Evolutionary conservation across 2,329 filamentous ascomycete genomes (phyloP), one percentile per base, ranked within the genome.

Genomic region (Fusarium stilboides): DNA sequence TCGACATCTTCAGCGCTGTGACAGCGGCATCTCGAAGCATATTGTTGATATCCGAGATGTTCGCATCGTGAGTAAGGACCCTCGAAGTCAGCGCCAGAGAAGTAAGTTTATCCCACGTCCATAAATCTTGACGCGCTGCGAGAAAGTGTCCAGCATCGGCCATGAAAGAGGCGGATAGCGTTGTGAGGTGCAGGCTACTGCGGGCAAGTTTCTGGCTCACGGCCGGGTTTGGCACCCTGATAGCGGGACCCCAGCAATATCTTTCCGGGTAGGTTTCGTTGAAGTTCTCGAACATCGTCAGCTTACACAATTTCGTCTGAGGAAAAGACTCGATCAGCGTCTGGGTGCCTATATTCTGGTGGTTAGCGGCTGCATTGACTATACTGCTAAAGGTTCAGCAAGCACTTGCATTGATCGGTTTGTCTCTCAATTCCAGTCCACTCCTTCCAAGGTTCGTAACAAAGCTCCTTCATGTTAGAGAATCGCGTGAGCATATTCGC

Each of bases 381-480:
- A 46, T 56, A 57, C 40, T 64, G 43, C 37, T 19, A 33, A 52
- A 43, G 45, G 36, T 66, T 24, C 55, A 57, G 43, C 19, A 54
- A 70, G 58, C 14, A 79, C 74, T 77, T 66, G 71, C 77, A 22
- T 72, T 64, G 17, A 70, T 80, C 78, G 10, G 76, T 77, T 4
- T 54, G 54, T 26, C 0, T 8, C 54, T 77, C 49, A 10, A 71
- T 57, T 10, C 0, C 37, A 55, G 4, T 14, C 71, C 69, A 78
- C 66, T 80, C 77, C 64, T 76, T 78, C 78, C 80, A 81, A 52
- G 78, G 80, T 66, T 81, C 78, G 67, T 79, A 81, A 53, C 75
- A 74, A 66, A 82, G 65, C 64, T 82, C 77, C 66, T 77, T 73
- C 51, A 82, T 58, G 56, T 73, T 76, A 15, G 79, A 77, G 60